phyloP scores from a whole-genome alignment of 441 rosid species.

The Croton laevigatus region DNA sequence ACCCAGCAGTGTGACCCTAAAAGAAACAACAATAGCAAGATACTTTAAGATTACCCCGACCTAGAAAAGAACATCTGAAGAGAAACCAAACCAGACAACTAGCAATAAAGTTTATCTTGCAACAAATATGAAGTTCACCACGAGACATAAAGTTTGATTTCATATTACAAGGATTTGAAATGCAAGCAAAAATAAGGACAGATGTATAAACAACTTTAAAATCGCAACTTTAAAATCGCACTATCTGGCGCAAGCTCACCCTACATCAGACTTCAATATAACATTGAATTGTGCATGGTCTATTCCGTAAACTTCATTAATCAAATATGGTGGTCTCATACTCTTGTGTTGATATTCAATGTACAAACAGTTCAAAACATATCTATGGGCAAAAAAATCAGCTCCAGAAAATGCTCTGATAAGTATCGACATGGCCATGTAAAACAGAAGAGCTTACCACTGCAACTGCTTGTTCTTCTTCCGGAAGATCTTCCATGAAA shows the following conservation, averaged over 20 bases:
- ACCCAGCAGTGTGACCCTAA: slow-evolving; percentile 91
- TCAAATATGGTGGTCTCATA: not conserved
- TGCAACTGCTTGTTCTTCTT: slow-evolving; percentile 74
- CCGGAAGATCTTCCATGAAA: slow-evolving; percentile 92
- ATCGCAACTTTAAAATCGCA: not conserved
- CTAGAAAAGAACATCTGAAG: slow-evolving; percentile 8
- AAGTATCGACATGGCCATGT: not conserved
- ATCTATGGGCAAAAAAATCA: not conserved
- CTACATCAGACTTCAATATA: not conserved
- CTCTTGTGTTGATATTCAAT: not conserved
- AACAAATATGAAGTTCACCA: not conserved
- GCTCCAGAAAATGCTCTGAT: not conserved
- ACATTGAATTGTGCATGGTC: not conserved
- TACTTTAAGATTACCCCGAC: not conserved
- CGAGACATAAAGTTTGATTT: not conserved
- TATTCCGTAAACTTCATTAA: not conserved
- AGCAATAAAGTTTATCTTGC: not conserved
- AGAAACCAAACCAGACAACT: not conserved
- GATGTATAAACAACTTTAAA: not conserved
- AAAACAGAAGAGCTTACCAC: slow-evolving; percentile 39
- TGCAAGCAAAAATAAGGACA: not conserved
- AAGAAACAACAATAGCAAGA: slow-evolving; percentile 18
- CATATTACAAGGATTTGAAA: not conserved
- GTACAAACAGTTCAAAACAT: not conserved
- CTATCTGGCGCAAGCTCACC: not conserved